Evolutionary conservation across 2,329 filamentous ascomycete genomes (phyloP).

Genomic region (Calonectria leucothoes): DNA sequence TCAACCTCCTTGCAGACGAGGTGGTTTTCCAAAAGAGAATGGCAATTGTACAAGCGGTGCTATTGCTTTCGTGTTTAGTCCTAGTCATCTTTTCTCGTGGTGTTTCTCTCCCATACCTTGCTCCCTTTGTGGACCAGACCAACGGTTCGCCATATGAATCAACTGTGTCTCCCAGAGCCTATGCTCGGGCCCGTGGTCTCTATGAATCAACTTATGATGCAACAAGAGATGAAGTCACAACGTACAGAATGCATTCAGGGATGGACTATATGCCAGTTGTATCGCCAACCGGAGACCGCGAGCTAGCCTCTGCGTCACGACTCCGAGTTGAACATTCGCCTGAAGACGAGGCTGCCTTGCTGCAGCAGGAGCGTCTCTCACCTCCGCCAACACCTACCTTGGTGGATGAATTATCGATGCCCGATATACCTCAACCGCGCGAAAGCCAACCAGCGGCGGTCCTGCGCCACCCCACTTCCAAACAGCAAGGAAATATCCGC

Average conservation of each 20-base stretch:
- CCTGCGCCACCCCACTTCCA: conserved; percentile 30
- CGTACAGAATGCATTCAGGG: conserved; percentile 23
- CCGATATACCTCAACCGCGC: conserved; percentile 21
- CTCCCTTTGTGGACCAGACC: conserved; percentile 44
- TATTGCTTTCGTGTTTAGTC: conserved; percentile 87
- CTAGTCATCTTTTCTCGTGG: conserved; percentile 84
- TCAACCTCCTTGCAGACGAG: conserved; percentile 94
- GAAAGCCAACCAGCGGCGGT: conserved; percentile 22
- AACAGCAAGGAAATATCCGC: conserved; percentile 43
- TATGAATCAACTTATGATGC: conserved; percentile 27
- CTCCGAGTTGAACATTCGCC: conserved; percentile 19
- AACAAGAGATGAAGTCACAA: background rate
- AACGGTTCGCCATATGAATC: conserved; percentile 34
- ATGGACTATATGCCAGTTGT: conserved; percentile 21
- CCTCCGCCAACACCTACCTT: conserved; percentile 40
- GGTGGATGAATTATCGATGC: conserved; percentile 24
- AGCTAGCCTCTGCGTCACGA: background rate
- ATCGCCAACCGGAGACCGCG: background rate
- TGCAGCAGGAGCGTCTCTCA: conserved; percentile 41
- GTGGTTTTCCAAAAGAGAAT: conserved; percentile 89
- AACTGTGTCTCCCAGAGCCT: conserved; percentile 30
- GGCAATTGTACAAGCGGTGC: conserved; percentile 89
- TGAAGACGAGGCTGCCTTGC: conserved; percentile 20
- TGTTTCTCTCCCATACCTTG: conserved; percentile 51
- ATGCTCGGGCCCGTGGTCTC: conserved; percentile 24